A percentile compares a stretch with the other conserved stretches of the same genome.
Conservation (phyloP, 768 basidiomycete species). For the Tulasnella sp. region DNA sequence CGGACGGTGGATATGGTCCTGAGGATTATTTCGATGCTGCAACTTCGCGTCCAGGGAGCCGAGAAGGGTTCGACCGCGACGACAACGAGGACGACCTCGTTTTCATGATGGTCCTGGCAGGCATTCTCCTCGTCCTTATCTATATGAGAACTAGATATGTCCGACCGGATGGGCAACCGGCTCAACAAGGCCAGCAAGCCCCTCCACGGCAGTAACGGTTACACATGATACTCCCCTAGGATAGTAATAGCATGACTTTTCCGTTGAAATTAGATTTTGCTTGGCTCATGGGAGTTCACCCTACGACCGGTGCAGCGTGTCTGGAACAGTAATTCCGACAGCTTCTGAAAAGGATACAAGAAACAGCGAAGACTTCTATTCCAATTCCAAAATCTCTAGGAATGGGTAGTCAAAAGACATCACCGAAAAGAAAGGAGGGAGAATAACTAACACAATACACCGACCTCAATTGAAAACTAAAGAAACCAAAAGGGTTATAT, state of each 20-base stretch:
- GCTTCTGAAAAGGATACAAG: neutral
- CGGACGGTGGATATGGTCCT: constrained; percentile 19
- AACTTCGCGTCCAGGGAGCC: constrained; percentile 14
- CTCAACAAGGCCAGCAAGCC: neutral
- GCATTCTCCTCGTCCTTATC: constrained; percentile 6
- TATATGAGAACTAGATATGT: constrained; percentile 18
- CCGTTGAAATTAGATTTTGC: neutral
- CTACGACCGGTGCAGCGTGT: neutral
- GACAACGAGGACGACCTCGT: constrained; percentile 17
- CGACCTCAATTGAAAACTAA: neutral
- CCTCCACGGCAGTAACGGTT: neutral
- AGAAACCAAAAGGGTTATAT: neutral
- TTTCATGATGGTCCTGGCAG: constrained; percentile 15
- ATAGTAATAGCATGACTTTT: neutral
- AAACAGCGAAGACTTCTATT: neutral
- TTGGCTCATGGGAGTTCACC: neutral
- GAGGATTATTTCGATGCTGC: constrained; percentile 21
- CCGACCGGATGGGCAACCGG: neutral
- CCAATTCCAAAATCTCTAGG: neutral
- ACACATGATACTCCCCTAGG: neutral
- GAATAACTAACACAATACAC: constrained; percentile 2
- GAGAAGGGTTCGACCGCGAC: constrained; percentile 15
- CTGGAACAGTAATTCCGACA: neutral
- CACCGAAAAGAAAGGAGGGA: neutral
- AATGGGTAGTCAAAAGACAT: constrained; percentile 2